Conservation (phyloP, 2,329 filamentous ascomycete genomes). For the Alternaria tenuissima region DNA sequence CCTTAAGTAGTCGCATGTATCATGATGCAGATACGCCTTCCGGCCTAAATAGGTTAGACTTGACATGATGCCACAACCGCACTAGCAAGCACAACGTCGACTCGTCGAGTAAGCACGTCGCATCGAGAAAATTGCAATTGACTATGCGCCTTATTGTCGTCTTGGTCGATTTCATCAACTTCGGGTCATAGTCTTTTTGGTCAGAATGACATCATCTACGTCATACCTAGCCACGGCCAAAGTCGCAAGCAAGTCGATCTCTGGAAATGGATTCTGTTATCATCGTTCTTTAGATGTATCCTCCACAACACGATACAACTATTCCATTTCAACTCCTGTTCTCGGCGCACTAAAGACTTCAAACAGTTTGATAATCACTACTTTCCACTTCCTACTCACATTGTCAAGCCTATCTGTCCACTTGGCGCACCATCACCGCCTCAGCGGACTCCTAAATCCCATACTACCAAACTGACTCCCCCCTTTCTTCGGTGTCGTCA, state of each 20-base stretch:
- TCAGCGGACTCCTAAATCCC: constrained; percentile 49
- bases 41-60: constrained; percentile 1
- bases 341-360: too few relatives aligned
- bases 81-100: neutral
- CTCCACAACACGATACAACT: too few relatives aligned
- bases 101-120: neutral
- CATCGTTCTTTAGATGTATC: too few relatives aligned
- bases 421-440: neutral
- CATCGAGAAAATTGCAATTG: neutral
- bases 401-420: too few relatives aligned
- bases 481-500: constrained; percentile 61
- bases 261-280: too few relatives aligned
- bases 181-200: neutral
- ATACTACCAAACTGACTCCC: constrained; percentile 48
- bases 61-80: neutral
- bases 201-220: neutral
- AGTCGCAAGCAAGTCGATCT: too few relatives aligned
- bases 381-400: too few relatives aligned
- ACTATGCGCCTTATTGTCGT: neutral
- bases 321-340: rapidly evolving
- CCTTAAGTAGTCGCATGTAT: neutral
- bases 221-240: neutral
- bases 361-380: too few relatives aligned
- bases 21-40: neutral
- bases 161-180: neutral